phyloP scores from a whole-genome alignment of 139 green algal species.

The Picochlorum sp. region DNA sequence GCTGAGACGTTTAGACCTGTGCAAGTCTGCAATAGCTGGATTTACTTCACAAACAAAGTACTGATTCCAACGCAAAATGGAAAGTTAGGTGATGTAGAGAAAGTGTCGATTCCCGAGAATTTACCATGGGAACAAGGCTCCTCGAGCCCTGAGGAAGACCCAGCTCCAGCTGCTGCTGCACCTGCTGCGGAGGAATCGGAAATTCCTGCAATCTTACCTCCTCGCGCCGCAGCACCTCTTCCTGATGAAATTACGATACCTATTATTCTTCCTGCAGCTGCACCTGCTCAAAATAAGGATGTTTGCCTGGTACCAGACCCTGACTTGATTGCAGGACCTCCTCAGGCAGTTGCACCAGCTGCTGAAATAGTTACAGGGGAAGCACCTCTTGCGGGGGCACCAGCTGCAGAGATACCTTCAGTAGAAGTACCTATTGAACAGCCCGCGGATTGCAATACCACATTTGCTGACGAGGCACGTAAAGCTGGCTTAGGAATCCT shows the following conservation, averaged over 20 bases:
- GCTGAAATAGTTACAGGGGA: too few species aligned
- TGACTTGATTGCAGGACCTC: background rate
- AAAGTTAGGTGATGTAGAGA: conserved; percentile 8
- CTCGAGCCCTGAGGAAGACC: background rate
- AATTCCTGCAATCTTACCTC: background rate
- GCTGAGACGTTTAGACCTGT: background rate
- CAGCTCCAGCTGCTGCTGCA: background rate
- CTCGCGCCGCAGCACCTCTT: background rate
- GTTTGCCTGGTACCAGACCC: background rate
- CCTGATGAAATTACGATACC: background rate
- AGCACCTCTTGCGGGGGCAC: too few species aligned
- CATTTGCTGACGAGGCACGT: conserved; percentile 16
- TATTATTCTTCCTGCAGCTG: background rate
- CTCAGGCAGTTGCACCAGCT: background rate
- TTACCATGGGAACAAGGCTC: background rate
- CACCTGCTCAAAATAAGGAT: background rate
- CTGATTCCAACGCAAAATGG: conserved; percentile 13
- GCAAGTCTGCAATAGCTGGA: conserved; percentile 10
- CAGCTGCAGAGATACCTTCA: too few species aligned
- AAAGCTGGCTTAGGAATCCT: conserved; percentile 14
- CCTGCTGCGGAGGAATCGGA: background rate
- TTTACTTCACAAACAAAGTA: conserved; percentile 27
- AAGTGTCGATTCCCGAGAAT: conserved; percentile 12
- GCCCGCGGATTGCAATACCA: conserved; percentile 18
- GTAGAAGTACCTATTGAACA: background rate